Percentiles rank a stretch among this genome's conserved stretches.
Conservation (phyloP, 1,284 basidiomycete genomes). For the Cutaneotrichosporon dermatis region DNA sequence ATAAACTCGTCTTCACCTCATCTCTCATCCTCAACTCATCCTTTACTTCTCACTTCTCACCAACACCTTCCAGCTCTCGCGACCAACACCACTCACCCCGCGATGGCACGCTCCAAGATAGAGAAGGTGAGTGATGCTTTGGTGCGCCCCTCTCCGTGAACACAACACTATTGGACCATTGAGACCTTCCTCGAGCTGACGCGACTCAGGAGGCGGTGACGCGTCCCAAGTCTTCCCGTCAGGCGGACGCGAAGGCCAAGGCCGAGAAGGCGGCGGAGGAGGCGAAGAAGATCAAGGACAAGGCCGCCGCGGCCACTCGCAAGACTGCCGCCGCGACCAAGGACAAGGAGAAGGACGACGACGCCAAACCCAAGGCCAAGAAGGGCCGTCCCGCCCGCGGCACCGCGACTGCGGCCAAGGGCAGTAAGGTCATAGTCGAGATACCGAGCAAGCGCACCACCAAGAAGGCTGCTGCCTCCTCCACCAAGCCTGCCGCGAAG, state of each 20-base stretch:
- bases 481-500: too few species aligned
- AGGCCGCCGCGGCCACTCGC: background rate
- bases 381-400: background rate
- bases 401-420: background rate
- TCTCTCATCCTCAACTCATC: too few species aligned
- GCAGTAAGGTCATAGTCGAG: background rate
- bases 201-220: background rate
- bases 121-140: too few species aligned
- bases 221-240: constrained; percentile 2
- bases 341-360: background rate
- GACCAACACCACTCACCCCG: too few species aligned
- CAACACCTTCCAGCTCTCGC: too few species aligned
- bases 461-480: too few species aligned
- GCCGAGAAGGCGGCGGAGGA: background rate
- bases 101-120: too few species aligned
- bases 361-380: background rate
- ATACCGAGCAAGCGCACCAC: background rate
- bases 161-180: too few species aligned
- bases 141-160: too few species aligned
- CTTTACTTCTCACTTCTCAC: too few species aligned
- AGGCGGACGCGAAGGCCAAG: constrained; percentile 2
- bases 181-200: background rate
- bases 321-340: background rate
- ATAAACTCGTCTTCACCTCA: too few species aligned
- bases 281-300: constrained; percentile 1